Conservation (phyloP, 768 basidiomycete genomes). For the Lyophyllum decastes region DNA sequence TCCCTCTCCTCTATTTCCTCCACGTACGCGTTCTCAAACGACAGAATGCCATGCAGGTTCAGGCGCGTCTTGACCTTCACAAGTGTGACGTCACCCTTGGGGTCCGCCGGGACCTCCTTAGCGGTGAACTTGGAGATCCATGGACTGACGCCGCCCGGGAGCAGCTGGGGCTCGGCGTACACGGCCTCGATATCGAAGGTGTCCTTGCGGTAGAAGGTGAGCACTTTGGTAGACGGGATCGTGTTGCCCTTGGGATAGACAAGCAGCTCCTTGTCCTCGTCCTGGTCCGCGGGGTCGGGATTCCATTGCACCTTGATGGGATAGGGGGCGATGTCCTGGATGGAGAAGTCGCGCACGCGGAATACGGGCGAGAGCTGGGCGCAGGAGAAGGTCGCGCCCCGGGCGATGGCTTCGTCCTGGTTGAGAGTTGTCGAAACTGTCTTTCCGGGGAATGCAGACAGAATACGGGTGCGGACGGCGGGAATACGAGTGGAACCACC, state of each 20-base stretch:
- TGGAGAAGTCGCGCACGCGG: slow-evolving; percentile 93
- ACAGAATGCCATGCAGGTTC: slow-evolving; percentile 83
- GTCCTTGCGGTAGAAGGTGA: slow-evolving; percentile 91
- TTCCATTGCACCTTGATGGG: slow-evolving; percentile 93
- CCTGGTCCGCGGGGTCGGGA: slow-evolving; percentile 67
- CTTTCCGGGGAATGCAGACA: slow-evolving; percentile 80
- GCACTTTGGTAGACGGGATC: slow-evolving; percentile 92
- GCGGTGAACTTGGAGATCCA: slow-evolving; percentile 83
- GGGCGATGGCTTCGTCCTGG: slow-evolving; percentile 96
- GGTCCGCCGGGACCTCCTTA: slow-evolving; percentile 72
- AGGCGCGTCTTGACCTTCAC: slow-evolving; percentile 92
- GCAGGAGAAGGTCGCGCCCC: slow-evolving; percentile 95
- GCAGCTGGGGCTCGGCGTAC: slow-evolving; percentile 70
- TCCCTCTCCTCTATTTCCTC: slow-evolving; percentile 85
- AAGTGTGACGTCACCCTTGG: slow-evolving; percentile 72
- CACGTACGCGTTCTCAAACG: slow-evolving; percentile 83
- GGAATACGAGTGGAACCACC: slow-evolving; percentile 75
- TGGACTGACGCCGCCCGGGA: slow-evolving; percentile 84
- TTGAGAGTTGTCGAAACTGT: slow-evolving; percentile 90
- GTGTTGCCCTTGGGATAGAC: slow-evolving; percentile 87
- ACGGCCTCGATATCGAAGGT: slow-evolving; percentile 86
- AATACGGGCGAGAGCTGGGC: slow-evolving; percentile 97
- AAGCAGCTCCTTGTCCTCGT: slow-evolving; percentile 88
- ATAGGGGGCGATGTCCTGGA: slow-evolving; percentile 85
- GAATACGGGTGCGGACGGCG: slow-evolving; percentile 85